Conservation (phyloP, 768 basidiomycete species). For the Kwoniella pini region DNA sequence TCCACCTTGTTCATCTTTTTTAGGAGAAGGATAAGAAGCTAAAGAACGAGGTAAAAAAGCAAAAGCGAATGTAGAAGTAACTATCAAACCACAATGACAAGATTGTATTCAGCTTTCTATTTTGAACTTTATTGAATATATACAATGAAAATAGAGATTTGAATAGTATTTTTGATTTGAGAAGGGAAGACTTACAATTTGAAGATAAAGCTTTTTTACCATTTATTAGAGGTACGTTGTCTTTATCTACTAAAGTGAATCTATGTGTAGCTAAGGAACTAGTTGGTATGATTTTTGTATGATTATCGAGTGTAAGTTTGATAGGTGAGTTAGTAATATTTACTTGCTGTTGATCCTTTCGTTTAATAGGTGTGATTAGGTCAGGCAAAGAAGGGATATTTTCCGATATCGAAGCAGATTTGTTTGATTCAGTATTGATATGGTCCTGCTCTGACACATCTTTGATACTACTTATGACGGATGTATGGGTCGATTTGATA, state of each 20-base stretch:
- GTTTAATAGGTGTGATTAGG: slow-evolving; percentile 14
- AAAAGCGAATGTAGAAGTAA: slow-evolving; percentile 42
- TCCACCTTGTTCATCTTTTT: not conserved
- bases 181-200: slow-evolving; percentile 35
- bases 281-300: not conserved
- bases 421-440: no score
- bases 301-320: no score
- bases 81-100: slow-evolving; percentile 9
- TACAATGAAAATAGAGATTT: no score
- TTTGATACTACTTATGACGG: no score
- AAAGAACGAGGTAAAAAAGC: slow-evolving; percentile 40
- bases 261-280: slow-evolving; percentile 36
- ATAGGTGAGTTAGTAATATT: not conserved
- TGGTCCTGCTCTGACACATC: no score
- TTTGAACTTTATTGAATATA: no score
- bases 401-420: slow-evolving; percentile 7
- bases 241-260: slow-evolving; percentile 46
- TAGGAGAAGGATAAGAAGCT: not conserved
- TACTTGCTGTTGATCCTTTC: slow-evolving; percentile 18
- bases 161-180: no score
- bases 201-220: slow-evolving; percentile 42
- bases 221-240: slow-evolving; percentile 25
- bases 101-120: no score
- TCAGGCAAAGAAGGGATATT: slow-evolving; percentile 16
- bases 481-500: no score